Conservation (phyloP, 192 early-diverging fungal species). For the Pilaira anomala region DNA sequence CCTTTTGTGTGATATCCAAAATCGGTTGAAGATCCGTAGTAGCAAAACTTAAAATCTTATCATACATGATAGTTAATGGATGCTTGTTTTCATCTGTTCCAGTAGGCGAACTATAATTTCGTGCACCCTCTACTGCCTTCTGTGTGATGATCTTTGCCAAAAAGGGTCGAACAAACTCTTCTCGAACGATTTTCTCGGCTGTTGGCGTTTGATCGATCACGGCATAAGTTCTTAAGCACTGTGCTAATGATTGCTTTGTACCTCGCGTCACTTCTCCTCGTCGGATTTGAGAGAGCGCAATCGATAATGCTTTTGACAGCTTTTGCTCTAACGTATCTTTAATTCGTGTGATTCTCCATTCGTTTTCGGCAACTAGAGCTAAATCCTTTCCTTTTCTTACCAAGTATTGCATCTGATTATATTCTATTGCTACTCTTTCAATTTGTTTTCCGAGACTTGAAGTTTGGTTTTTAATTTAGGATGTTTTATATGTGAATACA, state of each 20-base stretch:
- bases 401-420: constrained; percentile 79
- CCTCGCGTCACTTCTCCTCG: constrained; percentile 26
- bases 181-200: constrained; percentile 62
- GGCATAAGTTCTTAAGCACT: constrained; percentile 72
- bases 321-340: constrained; percentile 64
- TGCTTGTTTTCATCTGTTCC: constrained; percentile 1
- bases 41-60: constrained; percentile 52
- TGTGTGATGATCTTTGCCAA: constrained; percentile 46
- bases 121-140: constrained; percentile 1
- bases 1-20: constrained; percentile 51
- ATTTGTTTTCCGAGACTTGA: constrained; percentile 68
- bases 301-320: constrained; percentile 52
- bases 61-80: constrained; percentile 57
- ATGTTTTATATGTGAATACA: too few species aligned
- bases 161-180: constrained; percentile 53
- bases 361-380: constrained; percentile 69
- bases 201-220: constrained; percentile 65
- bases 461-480: too few species aligned
- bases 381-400: constrained; percentile 57
- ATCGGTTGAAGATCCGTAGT: constrained; percentile 44
- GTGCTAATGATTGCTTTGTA: constrained; percentile 51
- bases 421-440: constrained; percentile 82
- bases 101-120: not conserved
- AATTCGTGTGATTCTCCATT: constrained; percentile 73
- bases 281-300: constrained; percentile 41